A percentile compares a stretch with the other conserved stretches of the same genome.
Evolutionary conservation across 345 rosid species (phyloP).

Genomic region (Lumnitzera racemosa): DNA sequence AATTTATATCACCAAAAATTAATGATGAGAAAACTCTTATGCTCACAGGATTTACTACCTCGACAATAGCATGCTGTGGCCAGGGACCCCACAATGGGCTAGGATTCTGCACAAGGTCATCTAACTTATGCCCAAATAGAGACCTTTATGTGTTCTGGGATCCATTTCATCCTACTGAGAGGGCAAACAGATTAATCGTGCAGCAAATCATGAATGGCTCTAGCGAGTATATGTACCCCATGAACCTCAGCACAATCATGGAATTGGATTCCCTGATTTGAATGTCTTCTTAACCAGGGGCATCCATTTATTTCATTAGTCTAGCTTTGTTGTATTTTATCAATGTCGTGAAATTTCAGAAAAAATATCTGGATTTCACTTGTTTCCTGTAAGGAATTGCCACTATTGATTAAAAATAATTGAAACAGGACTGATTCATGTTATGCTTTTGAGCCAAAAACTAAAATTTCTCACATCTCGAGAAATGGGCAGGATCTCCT

Average conservation of each 20-base stretch:
- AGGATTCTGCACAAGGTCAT: conserved; percentile 59
- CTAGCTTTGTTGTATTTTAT: too few relatives aligned
- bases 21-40: background rate
- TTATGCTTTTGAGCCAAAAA: too few relatives aligned
- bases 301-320: too few relatives aligned
- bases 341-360: too few relatives aligned
- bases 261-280: conserved; percentile 34
- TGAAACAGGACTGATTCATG: too few relatives aligned
- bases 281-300: background rate
- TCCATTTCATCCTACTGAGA: conserved; percentile 76
- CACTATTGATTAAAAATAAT: too few relatives aligned
- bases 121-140: conserved; percentile 71
- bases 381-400: too few relatives aligned
- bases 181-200: conserved; percentile 52
- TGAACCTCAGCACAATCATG: conserved; percentile 68
- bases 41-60: conserved; percentile 58
- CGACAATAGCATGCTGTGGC: conserved; percentile 75
- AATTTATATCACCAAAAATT: background rate
- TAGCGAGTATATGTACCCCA: conserved; percentile 57
- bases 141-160: conserved; percentile 73
- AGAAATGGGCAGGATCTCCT: too few relatives aligned
- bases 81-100: conserved; percentile 77
- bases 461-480: too few relatives aligned
- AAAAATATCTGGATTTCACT: too few relatives aligned
- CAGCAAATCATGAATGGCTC: conserved; percentile 41